Percentiles rank a stretch among this genome's conserved stretches.
These are phyloP conservation scores for Hypoxylon crocopeplum DNA, from an alignment of 495 filamentous ascomycete genomes.

Conservation along the genomic window DNA sequence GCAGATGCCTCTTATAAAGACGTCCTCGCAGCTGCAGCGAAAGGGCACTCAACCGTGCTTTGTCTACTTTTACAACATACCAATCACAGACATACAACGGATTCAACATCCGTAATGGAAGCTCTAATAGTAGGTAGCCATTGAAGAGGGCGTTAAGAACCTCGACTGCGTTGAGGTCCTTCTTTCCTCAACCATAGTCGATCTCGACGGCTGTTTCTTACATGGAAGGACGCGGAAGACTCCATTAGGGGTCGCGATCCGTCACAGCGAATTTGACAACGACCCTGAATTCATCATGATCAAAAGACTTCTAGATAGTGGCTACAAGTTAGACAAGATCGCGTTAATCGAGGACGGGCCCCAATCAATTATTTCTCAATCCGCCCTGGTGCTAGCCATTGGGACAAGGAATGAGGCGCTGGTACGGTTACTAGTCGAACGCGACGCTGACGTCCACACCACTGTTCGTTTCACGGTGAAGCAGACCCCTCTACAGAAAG, in stretches of 20 bases:
- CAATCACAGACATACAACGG: not conserved
- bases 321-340: not conserved
- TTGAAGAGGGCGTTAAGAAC: not conserved
- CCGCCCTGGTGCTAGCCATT: slow-evolving; percentile 23
- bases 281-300: not conserved
- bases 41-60: too few species aligned
- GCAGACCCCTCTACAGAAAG: slow-evolving; percentile 37
- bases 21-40: too few species aligned
- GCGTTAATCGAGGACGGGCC: not conserved
- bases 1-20: too few species aligned
- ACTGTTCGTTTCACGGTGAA: not conserved
- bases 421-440: slow-evolving; percentile 40
- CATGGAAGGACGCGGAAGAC: not conserved
- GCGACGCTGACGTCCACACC: slow-evolving; percentile 39
- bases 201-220: not conserved
- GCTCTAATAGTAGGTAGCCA: not conserved
- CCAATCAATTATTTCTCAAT: not conserved
- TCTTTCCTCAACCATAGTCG: not conserved
- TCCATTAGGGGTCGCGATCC: not conserved
- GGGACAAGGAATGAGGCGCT: slow-evolving; percentile 22
- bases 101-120: not conserved
- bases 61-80: too few species aligned
- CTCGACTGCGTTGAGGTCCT: not conserved
- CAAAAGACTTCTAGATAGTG: not conserved
- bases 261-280: not conserved